A percentile compares a stretch with the other conserved stretches of the same genome.
Evolutionary conservation across 352 stramenopile species (phyloP).

Genomic region (Pythium phragmitis): DNA sequence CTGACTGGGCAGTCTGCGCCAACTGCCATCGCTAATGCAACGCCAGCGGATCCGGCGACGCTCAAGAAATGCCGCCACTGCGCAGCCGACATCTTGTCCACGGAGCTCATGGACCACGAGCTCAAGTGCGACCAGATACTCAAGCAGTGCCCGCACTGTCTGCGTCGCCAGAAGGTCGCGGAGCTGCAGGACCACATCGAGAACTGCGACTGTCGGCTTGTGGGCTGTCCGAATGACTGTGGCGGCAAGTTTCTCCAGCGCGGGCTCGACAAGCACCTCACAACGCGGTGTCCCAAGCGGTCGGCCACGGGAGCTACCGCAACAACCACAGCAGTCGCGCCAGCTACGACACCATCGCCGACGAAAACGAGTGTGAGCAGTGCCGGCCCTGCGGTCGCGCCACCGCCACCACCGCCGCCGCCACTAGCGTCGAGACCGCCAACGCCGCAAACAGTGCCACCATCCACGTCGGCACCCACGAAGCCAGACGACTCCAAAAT

Average conservation of each 20-base stretch:
- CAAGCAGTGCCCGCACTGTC: slow-evolving; percentile 82
- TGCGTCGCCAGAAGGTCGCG: slow-evolving; percentile 73
- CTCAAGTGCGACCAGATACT: slow-evolving; percentile 75
- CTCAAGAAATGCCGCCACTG: slow-evolving; percentile 76
- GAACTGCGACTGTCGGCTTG: slow-evolving; percentile 75
- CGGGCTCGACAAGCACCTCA: slow-evolving; percentile 72
- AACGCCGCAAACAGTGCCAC: not conserved
- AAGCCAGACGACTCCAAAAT: slow-evolving; percentile 1
- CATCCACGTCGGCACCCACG: not conserved
- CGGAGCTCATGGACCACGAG: slow-evolving; percentile 70
- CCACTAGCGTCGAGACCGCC: not conserved
- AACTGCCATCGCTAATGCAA: not conserved
- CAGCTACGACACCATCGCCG: not conserved
- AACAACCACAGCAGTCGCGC: not conserved
- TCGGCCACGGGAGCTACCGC: not conserved
- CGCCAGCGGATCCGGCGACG: slow-evolving; percentile 3
- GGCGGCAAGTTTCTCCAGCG: slow-evolving; percentile 80
- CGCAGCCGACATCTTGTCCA: slow-evolving; percentile 35
- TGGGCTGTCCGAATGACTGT: slow-evolving; percentile 74
- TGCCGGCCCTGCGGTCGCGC: slow-evolving; percentile 2
- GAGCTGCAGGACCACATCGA: slow-evolving; percentile 84
- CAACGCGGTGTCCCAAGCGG: slow-evolving; percentile 55
- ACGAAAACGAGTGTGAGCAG: not conserved
- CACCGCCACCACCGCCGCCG: slow-evolving; percentile 11
- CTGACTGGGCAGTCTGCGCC: not conserved